Conservation (phyloP, 805 yeast species). For the Starmerella bombicola region DNA sequence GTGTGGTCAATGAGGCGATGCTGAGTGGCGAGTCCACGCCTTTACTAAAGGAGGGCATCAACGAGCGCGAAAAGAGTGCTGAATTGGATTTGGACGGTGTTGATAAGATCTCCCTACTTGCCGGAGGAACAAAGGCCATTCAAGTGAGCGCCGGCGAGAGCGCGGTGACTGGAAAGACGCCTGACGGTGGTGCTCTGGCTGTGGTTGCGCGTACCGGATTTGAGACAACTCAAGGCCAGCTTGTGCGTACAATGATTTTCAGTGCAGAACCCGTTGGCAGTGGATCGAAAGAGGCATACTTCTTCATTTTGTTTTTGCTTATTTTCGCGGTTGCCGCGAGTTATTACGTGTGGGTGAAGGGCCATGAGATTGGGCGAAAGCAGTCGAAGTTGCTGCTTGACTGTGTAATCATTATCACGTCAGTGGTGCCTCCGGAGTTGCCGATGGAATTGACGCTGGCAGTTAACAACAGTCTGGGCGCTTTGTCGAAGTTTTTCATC, state of each 20-base stretch:
- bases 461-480: slow-evolving; percentile 80
- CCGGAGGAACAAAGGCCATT: slow-evolving; percentile 92
- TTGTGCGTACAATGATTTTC: slow-evolving; percentile 94
- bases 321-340: slow-evolving; percentile 90
- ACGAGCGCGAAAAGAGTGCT: slow-evolving; percentile 65
- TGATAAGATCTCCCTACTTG: slow-evolving; percentile 78
- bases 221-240: slow-evolving; percentile 94
- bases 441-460: slow-evolving; percentile 99
- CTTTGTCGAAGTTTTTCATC: slow-evolving; percentile 74
- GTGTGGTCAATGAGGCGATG: slow-evolving; percentile 98
- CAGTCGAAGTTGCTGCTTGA: slow-evolving; percentile 88
- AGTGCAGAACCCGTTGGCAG: slow-evolving; percentile 94
- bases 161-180: slow-evolving; percentile 39
- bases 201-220: slow-evolving; percentile 90
- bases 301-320: slow-evolving; percentile 79
- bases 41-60: slow-evolving; percentile 78
- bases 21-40: slow-evolving; percentile 98
- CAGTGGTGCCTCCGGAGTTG: slow-evolving; percentile 97
- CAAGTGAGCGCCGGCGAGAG: slow-evolving; percentile 68
- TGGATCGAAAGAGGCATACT: slow-evolving; percentile 87
- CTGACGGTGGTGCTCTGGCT: slow-evolving; percentile 88
- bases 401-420: slow-evolving; percentile 88
- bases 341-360: slow-evolving; percentile 97
- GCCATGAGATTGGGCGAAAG: slow-evolving; percentile 87
- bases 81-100: slow-evolving; percentile 60